phyloP scores from a whole-genome alignment of 225 moss, liverwort and hornwort genomes.

The Thuidium tamariscinum region DNA sequence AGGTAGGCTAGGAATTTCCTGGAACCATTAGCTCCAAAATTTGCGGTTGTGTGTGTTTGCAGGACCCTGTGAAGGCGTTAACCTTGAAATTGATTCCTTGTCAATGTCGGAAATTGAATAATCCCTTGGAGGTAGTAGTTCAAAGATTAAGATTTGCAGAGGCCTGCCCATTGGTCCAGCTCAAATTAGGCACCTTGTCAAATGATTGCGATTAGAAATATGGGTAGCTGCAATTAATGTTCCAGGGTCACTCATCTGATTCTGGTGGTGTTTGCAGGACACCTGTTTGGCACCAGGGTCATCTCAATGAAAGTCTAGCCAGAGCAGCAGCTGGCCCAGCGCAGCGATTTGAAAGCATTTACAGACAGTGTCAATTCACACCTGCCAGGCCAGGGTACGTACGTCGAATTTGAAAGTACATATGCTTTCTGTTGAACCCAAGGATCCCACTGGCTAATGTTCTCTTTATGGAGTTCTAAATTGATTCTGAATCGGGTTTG shows the following conservation, averaged over 20 bases:
- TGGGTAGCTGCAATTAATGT: neutral
- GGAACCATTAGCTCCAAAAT: neutral
- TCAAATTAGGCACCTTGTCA: neutral
- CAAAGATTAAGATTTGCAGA: neutral
- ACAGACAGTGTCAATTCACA: constrained; percentile 14
- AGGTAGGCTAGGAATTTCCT: neutral
- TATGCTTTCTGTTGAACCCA: neutral
- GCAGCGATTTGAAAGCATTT: constrained; percentile 16
- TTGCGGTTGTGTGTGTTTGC: neutral
- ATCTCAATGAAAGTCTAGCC: neutral
- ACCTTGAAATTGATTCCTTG: neutral
- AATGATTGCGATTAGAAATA: neutral
- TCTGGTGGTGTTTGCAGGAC: constrained; percentile 7
- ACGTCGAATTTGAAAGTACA: neutral
- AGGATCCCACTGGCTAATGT: neutral
- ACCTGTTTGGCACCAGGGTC: constrained; percentile 19
- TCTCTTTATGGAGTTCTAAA: neutral
- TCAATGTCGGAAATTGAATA: neutral
- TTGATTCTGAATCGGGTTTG: neutral
- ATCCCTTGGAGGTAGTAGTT: neutral
- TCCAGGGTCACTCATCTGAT: neutral
- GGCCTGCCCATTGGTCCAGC: neutral
- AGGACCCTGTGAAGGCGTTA: neutral
- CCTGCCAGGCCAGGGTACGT: constrained; percentile 12
- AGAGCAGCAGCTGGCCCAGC: neutral